Base-by-base conservation (phyloP, 768 basidiomycete species). In the Macrolepiota albuminosa region DNA sequence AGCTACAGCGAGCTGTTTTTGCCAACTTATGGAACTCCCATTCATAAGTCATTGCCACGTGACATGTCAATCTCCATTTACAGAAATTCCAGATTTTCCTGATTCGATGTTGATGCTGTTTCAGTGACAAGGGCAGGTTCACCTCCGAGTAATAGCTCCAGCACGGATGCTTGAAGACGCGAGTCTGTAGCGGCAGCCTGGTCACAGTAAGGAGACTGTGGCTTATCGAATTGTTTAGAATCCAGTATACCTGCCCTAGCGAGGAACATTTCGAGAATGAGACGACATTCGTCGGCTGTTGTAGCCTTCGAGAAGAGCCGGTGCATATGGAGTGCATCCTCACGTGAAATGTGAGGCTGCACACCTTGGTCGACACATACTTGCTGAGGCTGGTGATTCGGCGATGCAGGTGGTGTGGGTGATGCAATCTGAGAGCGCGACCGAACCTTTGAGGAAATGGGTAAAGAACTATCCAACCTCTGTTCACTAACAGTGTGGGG, bases 211-310 rank as follows among this genome's bases (percentile, higher is more conserved):
- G 76, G 69, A 26, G 75, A 70, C 54, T 71, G 68, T 13, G 75
- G 64, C 48, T 70, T 69, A 11, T 69, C 67, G 34, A 71, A 70
- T 50, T 67, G 67, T 47, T 73, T 68, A 29, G 70, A 61, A 36
- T 76, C 73, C 24, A 69, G 24, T 11, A 79, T 78, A 18, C 84
- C 84, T 55, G 80, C 79, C 63, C 84, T 85, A 13, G 84, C 79
- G 59, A 96, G 76, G 74, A 91, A 89, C 78, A 93, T 89, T 63
- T 92, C 88, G 33, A 93, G 79, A 58, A 95, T 85, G 46, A 95
- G 76, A 54, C 90, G 89, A 69, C 93, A 94, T 75, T 96, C 94
- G 61, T 88, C 85, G 49, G 83, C 89, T 46, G 80, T 85, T 1
- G 88, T 87, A 14, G 93, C 92, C 53, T 75, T 81, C 9, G 81